Conservation (phyloP, 371 early-diverging fungal genomes). For the Mucor saturninus region DNA sequence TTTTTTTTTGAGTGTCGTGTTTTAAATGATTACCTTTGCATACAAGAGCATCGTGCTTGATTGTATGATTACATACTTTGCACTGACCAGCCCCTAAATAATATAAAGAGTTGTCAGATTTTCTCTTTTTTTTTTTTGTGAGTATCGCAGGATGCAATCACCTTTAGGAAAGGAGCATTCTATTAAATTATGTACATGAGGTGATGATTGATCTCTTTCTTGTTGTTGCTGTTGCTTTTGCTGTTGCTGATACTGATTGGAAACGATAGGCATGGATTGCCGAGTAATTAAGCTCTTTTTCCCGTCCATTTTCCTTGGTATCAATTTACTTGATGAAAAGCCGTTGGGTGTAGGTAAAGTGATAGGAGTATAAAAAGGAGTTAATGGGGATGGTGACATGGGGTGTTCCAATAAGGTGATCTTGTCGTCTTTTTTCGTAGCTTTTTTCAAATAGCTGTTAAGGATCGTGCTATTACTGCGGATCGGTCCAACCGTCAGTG, state of each 20-base stretch:
- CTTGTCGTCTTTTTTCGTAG: conserved; percentile 2
- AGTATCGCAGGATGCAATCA: conserved; percentile 5
- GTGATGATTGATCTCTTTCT: not conserved
- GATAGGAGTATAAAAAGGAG: not conserved
- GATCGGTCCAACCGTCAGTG: not conserved
- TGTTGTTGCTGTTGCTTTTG: conserved; percentile 5
- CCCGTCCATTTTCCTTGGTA: too few relatives aligned
- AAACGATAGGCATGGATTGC: conserved; percentile 13
- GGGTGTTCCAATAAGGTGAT: not conserved
- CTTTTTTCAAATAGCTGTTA: conserved; percentile 9
- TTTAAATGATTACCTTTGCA: conserved; percentile 3
- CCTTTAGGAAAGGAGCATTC: conserved; percentile 54
- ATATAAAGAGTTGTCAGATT: too few relatives aligned
- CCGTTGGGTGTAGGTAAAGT: not conserved
- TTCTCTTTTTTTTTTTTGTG: not conserved
- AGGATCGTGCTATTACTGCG: conserved; percentile 6
- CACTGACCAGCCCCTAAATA: conserved; percentile 34
- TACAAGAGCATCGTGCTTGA: conserved; percentile 41
- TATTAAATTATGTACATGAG: conserved; percentile 40
- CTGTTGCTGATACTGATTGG: not conserved
- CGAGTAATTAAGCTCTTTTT: not conserved
- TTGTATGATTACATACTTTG: conserved; percentile 41
- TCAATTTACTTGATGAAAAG: not conserved
- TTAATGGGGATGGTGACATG: not conserved
- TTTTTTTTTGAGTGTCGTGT: not conserved